These are phyloP conservation scores for Naganishia randhawae DNA, from an alignment of 768 basidiomycete genomes.

Conservation along the genomic window DNA sequence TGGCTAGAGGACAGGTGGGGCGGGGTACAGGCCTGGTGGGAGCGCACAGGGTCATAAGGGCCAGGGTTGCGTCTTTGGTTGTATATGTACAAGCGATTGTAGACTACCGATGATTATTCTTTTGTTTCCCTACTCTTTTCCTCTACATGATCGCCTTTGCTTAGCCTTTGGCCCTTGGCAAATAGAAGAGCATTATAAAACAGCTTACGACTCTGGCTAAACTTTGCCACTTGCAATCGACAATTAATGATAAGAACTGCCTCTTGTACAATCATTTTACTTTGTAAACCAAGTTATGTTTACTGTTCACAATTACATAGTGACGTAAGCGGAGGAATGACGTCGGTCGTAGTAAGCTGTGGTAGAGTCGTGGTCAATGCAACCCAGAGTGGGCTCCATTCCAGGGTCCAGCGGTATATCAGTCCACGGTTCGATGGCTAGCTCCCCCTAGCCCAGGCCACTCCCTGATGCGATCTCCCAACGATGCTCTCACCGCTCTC, in stretches of 20 bases:
- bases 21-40: conserved; percentile 29
- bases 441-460: no score
- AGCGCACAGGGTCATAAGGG: background rate
- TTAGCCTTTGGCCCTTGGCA: background rate
- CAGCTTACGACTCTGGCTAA: no score
- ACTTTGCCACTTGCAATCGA: conserved; percentile 2
- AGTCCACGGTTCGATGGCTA: no score
- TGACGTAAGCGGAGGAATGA: conserved; percentile 3
- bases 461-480: background rate
- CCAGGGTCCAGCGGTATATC: no score
- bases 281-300: conserved; percentile 32
- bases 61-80: background rate
- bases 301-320: conserved; percentile 26
- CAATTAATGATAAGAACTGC: conserved; percentile 19
- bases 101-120: no score
- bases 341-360: background rate
- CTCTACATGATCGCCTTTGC: no score
- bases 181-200: conserved; percentile 1
- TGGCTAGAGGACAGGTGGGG: conserved; percentile 44
- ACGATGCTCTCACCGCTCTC: background rate
- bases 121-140: conserved; percentile 6
- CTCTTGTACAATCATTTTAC: conserved; percentile 33
- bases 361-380: background rate
- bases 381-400: no score
- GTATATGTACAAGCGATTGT: no score